Evolutionary conservation across 164 flowering plant species (phyloP).

Genomic region (Paratinospora sagittata): DNA sequence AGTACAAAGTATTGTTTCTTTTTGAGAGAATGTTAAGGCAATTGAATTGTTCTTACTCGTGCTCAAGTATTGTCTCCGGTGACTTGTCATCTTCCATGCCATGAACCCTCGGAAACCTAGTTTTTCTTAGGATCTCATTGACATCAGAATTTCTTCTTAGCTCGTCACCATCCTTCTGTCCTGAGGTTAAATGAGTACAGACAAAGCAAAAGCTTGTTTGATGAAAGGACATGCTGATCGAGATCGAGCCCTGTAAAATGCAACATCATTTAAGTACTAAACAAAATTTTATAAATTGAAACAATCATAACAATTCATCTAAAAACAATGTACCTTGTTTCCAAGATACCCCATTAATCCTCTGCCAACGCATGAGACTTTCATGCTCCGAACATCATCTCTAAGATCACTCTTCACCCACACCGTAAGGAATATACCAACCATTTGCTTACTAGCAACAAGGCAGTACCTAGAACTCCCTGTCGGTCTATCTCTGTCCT

Average conservation of each 20-base stretch:
- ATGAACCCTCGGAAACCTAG: constrained; percentile 36
- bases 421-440: constrained; percentile 44
- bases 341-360: constrained; percentile 59
- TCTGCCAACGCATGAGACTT: constrained; percentile 51
- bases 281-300: neutral
- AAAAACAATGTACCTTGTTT: constrained; percentile 35
- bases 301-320: constrained; percentile 5
- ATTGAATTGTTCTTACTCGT: constrained; percentile 27
- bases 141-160: constrained; percentile 41
- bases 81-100: constrained; percentile 27
- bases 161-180: constrained; percentile 44
- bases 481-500: constrained; percentile 29
- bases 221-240: constrained; percentile 34
- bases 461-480: constrained; percentile 41
- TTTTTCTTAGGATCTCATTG: constrained; percentile 39
- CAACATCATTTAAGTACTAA: neutral
- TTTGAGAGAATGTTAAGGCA: neutral
- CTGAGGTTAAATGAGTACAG: constrained; percentile 37
- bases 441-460: constrained; percentile 53
- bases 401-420: constrained; percentile 44
- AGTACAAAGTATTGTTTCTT: neutral
- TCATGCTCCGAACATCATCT: constrained; percentile 41
- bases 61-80: constrained; percentile 39
- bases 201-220: constrained; percentile 40
- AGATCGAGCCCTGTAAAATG: constrained; percentile 29